phyloP scores from a whole-genome alignment of 1,139 yeast species.

The Zygosaccharomyces pseudobailii region DNA sequence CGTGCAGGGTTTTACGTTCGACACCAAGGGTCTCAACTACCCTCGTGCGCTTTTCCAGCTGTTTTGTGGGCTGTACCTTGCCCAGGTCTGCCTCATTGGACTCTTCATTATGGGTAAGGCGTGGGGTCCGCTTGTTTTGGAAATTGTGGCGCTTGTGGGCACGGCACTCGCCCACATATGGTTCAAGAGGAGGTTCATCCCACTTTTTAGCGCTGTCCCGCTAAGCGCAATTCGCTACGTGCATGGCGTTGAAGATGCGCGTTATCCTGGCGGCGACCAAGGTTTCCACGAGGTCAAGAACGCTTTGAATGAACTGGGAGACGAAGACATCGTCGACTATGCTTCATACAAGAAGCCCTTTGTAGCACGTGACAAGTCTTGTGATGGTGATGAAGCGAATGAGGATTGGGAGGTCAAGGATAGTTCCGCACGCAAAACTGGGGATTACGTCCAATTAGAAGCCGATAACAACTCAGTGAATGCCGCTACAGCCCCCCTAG shows the following conservation, averaged over 20 bases:
- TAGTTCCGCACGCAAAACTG: background rate
- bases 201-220: slow-evolving; percentile 65
- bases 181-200: slow-evolving; percentile 53
- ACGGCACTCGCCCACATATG: slow-evolving; percentile 55
- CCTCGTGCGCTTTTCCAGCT: slow-evolving; percentile 63
- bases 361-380: background rate
- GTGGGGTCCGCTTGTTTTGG: slow-evolving; percentile 70
- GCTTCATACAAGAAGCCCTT: background rate
- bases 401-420: slow-evolving; percentile 7
- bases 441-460: background rate
- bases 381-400: slow-evolving; percentile 5
- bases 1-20: slow-evolving; percentile 53
- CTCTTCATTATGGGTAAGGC: slow-evolving; percentile 64
- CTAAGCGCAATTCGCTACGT: slow-evolving; percentile 64
- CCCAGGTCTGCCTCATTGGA: slow-evolving; percentile 62
- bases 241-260: slow-evolving; percentile 42
- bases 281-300: slow-evolving; percentile 53
- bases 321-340: slow-evolving; percentile 10
- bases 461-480: background rate
- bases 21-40: slow-evolving; percentile 62
- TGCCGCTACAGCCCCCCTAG: background rate
- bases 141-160: slow-evolving; percentile 46
- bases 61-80: slow-evolving; percentile 60
- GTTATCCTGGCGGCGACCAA: slow-evolving; percentile 53
- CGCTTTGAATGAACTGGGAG: slow-evolving; percentile 43